phyloP scores from a whole-genome alignment of 2,329 filamentous ascomycete genomes.

The Pseudocercospora vitis region DNA sequence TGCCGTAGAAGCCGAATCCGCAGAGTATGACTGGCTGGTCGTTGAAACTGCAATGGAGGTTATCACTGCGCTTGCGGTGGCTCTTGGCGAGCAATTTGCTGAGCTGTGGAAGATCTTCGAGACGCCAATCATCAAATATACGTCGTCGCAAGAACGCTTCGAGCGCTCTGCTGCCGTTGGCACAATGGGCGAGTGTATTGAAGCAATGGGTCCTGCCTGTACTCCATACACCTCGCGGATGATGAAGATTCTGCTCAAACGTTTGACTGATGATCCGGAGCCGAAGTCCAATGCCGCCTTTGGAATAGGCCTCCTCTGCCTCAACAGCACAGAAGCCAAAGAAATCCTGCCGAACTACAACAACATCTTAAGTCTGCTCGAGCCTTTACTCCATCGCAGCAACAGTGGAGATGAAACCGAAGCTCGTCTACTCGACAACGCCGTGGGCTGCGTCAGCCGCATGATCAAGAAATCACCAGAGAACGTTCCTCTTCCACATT shows the following conservation, averaged over 20 bases:
- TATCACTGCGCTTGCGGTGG: constrained; percentile 77
- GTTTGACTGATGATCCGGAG: constrained; percentile 83
- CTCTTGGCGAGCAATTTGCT: constrained; percentile 75
- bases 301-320: constrained; percentile 79
- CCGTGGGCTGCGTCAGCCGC: constrained; percentile 83
- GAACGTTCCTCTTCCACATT: constrained; percentile 73
- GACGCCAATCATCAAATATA: constrained; percentile 85
- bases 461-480: constrained; percentile 92
- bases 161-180: constrained; percentile 90
- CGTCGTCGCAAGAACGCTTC: constrained; percentile 78
- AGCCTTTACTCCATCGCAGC: constrained; percentile 67
- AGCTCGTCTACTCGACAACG: constrained; percentile 86
- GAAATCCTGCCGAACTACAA: constrained; percentile 74
- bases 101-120: constrained; percentile 96
- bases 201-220: constrained; percentile 77
- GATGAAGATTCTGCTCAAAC: constrained; percentile 78
- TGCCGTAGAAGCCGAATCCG: constrained; percentile 68
- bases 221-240: constrained; percentile 77
- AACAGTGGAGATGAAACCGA: constrained; percentile 57
- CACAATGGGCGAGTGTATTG: constrained; percentile 85
- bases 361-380: constrained; percentile 78
- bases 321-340: constrained; percentile 72
- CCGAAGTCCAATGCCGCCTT: constrained; percentile 96
- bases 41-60: constrained; percentile 94
- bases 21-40: constrained; percentile 96